These are phyloP conservation scores for Elasticomyces elasticus DNA, from an alignment of 495 filamentous ascomycete genomes.

Conservation along the genomic window DNA sequence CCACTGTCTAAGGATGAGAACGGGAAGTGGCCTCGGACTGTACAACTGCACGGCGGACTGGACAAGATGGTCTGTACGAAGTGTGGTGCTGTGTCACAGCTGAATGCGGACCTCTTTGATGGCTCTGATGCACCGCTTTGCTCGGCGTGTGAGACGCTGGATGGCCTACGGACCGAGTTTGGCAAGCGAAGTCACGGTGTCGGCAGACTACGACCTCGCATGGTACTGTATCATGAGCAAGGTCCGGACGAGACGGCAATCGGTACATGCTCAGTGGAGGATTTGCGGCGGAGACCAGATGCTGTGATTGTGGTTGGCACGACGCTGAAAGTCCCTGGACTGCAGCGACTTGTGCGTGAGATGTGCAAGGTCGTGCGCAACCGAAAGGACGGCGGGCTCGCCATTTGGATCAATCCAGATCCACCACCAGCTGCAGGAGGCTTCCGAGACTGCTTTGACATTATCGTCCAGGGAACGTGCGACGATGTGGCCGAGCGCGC, in stretches of 20 bases:
- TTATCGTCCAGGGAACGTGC: constrained; percentile 76
- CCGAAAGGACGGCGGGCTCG: constrained; percentile 68
- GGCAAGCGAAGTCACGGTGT: constrained; percentile 92
- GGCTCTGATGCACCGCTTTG: constrained; percentile 66
- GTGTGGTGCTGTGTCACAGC: constrained; percentile 65
- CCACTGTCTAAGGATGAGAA: constrained; percentile 65
- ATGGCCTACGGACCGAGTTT: constrained; percentile 62
- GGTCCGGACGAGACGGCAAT: constrained; percentile 96
- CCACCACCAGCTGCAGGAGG: constrained; percentile 70
- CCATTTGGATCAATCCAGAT: constrained; percentile 90
- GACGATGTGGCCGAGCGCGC: constrained; percentile 75
- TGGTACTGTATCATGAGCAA: constrained; percentile 94
- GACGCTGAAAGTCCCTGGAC: constrained; percentile 86
- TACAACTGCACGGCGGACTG: constrained; percentile 90
- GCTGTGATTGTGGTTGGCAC: constrained; percentile 92
- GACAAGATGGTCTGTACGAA: constrained; percentile 95
- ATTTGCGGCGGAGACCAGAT: constrained; percentile 76
- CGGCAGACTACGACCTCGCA: constrained; percentile 78
- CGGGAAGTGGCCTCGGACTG: constrained; percentile 66
- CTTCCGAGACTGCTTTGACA: constrained; percentile 83
- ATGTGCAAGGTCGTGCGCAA: constrained; percentile 72
- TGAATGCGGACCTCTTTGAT: constrained; percentile 70
- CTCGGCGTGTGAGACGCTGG: constrained; percentile 59
- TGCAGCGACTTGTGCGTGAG: constrained; percentile 78
- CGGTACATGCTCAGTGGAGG: constrained; percentile 73